Conservation (phyloP, 1,284 basidiomycete species). For the Cryptococcus jaspeensis region DNA sequence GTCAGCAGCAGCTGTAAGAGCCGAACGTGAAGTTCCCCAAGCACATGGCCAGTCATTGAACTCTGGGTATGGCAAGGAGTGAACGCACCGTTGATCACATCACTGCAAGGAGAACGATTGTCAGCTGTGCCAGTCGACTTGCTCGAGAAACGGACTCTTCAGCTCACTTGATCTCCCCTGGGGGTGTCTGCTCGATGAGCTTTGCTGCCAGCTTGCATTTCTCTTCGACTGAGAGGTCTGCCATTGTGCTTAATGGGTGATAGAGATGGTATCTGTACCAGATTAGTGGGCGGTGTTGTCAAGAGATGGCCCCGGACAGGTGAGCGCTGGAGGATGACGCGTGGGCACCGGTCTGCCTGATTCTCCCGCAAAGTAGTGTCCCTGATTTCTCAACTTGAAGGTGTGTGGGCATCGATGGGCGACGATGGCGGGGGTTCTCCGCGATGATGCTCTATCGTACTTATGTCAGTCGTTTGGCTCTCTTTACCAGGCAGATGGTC, state of each 20-base stretch:
- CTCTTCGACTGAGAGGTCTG: conserved; percentile 38
- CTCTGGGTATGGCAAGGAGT: conserved; percentile 7
- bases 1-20: background rate
- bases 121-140: conserved; percentile 12
- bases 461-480: too few relatives aligned
- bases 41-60: background rate
- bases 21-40: background rate
- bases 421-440: too few relatives aligned
- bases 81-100: conserved; percentile 75
- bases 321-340: too few relatives aligned
- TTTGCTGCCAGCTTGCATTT: conserved; percentile 59
- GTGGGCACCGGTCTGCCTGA: too few relatives aligned
- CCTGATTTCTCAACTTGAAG: too few relatives aligned
- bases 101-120: conserved; percentile 45
- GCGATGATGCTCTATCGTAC: too few relatives aligned
- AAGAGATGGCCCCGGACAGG: background rate
- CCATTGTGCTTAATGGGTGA: conserved; percentile 18
- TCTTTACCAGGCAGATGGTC: too few relatives aligned
- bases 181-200: conserved; percentile 84
- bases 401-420: too few relatives aligned
- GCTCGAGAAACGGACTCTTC: too few relatives aligned
- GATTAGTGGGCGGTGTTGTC: background rate
- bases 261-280: background rate
- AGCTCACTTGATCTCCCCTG: conserved; percentile 79
- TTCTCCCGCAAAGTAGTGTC: too few relatives aligned